Percentiles rank a stretch among this genome's conserved stretches.
These are phyloP conservation scores for Beta corolliflora DNA, from an alignment of 179 eudicot species.

Conservation along the genomic window DNA sequence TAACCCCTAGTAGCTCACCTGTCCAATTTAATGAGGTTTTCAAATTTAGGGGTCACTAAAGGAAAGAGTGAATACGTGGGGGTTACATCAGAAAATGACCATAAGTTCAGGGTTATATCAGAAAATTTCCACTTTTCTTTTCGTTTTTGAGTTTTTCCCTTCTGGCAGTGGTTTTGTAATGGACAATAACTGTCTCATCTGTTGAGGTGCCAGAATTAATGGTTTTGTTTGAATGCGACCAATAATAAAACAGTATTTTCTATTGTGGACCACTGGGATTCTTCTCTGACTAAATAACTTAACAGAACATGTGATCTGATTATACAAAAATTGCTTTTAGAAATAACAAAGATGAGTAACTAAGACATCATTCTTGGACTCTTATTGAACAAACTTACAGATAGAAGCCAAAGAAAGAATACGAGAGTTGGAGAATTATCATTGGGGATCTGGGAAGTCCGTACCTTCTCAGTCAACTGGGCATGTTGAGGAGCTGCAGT, in stretches of 20 bases:
- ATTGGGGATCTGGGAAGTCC: slow-evolving; percentile 34
- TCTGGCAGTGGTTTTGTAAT: not conserved
- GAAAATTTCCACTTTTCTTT: not conserved
- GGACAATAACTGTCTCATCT: not conserved
- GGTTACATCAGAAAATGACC: no score
- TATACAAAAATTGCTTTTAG: no score
- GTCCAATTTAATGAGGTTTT: no score
- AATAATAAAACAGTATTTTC: not conserved
- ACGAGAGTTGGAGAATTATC: slow-evolving; percentile 34
- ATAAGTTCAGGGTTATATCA: no score
- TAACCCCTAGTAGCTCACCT: no score
- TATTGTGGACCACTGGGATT: not conserved
- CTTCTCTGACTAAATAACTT: not conserved
- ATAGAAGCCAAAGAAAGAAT: slow-evolving; percentile 55
- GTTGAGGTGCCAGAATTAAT: not conserved
- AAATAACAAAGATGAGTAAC: not conserved
- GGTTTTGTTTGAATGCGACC: not conserved
- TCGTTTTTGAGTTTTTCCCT: not conserved
- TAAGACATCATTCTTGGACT: not conserved
- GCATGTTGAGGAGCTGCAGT: slow-evolving; percentile 31
- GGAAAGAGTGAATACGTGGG: no score
- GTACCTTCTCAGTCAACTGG: slow-evolving; percentile 25
- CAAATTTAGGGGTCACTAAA: no score
- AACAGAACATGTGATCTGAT: not conserved
- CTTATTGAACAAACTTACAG: slow-evolving; percentile 32